Conservation (phyloP, 1,139 yeast species). For the Yamadazyma pseudoaaseri region DNA sequence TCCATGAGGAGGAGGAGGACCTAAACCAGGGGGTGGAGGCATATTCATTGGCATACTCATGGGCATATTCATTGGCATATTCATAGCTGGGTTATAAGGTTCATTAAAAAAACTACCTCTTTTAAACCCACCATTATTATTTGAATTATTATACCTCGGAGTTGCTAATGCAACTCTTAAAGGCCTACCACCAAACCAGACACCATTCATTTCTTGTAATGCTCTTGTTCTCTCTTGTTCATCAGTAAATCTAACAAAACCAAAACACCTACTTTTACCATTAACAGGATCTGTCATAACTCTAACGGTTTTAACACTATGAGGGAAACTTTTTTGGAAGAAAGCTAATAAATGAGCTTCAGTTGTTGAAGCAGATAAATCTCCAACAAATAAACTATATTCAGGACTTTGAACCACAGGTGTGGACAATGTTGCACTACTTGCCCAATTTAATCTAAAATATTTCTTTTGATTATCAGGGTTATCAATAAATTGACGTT, state of each 20-base stretch:
- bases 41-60: neutral
- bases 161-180: conserved; percentile 72
- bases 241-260: conserved; percentile 68
- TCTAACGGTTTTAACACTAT: conserved; percentile 64
- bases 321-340: conserved; percentile 60
- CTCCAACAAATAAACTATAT: conserved; percentile 74
- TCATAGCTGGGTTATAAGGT: conserved; percentile 10
- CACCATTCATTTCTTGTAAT: conserved; percentile 70
- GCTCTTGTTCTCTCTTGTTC: conserved; percentile 66
- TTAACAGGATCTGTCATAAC: conserved; percentile 76
- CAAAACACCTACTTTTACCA: conserved; percentile 73
- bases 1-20: neutral
- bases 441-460: conserved; percentile 73
- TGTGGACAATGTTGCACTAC: conserved; percentile 59
- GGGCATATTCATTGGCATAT: conserved; percentile 3
- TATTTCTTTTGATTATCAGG: conserved; percentile 57
- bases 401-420: conserved; percentile 54
- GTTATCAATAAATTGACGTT: conserved; percentile 39
- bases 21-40: neutral
- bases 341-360: conserved; percentile 68
- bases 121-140: conserved; percentile 6
- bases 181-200: conserved; percentile 72
- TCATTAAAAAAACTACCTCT: conserved; percentile 5
- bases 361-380: conserved; percentile 68
- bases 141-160: conserved; percentile 35